Evolutionary conservation across 2,329 filamentous ascomycete species (phyloP).

Genomic region (Scedosporium apiospermum): DNA sequence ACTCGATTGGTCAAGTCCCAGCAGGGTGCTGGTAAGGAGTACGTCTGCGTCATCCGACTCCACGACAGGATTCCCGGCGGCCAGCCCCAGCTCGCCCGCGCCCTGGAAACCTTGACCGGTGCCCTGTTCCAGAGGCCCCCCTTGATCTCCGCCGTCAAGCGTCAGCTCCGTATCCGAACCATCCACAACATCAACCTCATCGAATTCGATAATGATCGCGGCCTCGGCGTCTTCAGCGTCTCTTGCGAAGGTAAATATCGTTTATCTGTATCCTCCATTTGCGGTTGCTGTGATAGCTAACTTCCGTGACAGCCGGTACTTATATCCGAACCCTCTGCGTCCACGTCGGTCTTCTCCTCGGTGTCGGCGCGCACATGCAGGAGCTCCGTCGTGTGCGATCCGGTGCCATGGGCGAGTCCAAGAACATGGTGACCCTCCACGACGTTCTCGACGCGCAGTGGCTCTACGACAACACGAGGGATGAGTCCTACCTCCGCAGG

Average conservation of each 20-base stretch:
- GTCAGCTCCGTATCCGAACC: slow-evolving; percentile 94
- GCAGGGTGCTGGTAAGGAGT: slow-evolving; percentile 98
- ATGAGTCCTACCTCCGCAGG: slow-evolving; percentile 83
- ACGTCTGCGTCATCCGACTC: slow-evolving; percentile 88
- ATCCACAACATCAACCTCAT: slow-evolving; percentile 95
- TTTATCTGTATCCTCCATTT: too few relatives aligned
- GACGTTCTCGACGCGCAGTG: slow-evolving; percentile 84
- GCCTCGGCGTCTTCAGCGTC: slow-evolving; percentile 98
- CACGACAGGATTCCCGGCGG: slow-evolving; percentile 94
- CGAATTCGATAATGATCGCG: slow-evolving; percentile 97
- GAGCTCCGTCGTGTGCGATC: slow-evolving; percentile 88
- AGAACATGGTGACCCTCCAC: slow-evolving; percentile 85
- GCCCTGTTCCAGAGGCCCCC: slow-evolving; percentile 79
- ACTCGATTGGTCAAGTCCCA: slow-evolving; percentile 82
- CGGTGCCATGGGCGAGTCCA: slow-evolving; percentile 89
- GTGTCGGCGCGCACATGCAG: slow-evolving; percentile 96
- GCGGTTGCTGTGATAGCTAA: background rate
- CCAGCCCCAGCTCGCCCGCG: slow-evolving; percentile 84
- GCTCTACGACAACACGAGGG: slow-evolving; percentile 89
- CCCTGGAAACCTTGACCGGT: slow-evolving; percentile 90
- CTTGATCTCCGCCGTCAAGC: slow-evolving; percentile 96
- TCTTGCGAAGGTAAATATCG: slow-evolving; percentile 65
- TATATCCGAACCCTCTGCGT: slow-evolving; percentile 98
- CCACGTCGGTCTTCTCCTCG: slow-evolving; percentile 65
- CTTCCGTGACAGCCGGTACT: slow-evolving; percentile 51